Percentiles rank a stretch among this genome's conserved stretches.
Evolutionary conservation across 805 yeast species (phyloP).

Genomic region (Hanseniaspora occidentalis): DNA sequence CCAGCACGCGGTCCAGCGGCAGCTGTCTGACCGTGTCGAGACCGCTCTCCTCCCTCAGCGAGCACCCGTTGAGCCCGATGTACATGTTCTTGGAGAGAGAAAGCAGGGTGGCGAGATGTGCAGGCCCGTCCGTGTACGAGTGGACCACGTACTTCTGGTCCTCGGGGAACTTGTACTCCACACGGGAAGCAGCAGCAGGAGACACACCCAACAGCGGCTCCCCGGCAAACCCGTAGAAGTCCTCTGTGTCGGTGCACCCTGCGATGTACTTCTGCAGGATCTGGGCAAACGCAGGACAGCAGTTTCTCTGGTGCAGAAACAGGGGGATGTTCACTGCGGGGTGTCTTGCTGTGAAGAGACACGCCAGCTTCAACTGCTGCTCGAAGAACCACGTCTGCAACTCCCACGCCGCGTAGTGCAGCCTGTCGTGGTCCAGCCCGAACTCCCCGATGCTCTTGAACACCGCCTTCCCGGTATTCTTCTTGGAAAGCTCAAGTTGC

Average conservation of each 20-base stretch:
- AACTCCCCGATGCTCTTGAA: slow-evolving; percentile 89
- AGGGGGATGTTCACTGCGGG: slow-evolving; percentile 55
- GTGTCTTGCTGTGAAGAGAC: slow-evolving; percentile 21
- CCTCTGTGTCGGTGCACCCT: slow-evolving; percentile 24
- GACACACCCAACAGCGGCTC: neutral
- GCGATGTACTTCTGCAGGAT: slow-evolving; percentile 51
- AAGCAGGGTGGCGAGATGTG: slow-evolving; percentile 49
- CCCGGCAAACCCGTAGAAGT: slow-evolving; percentile 11
- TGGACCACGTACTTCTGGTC: slow-evolving; percentile 72
- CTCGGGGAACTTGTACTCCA: slow-evolving; percentile 22
- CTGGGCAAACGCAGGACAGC: slow-evolving; percentile 63
- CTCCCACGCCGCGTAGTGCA: slow-evolving; percentile 58
- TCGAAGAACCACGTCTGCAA: slow-evolving; percentile 59
- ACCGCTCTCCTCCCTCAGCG: slow-evolving; percentile 43
- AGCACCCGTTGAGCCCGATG: slow-evolving; percentile 88
- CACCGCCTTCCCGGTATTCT: no score
- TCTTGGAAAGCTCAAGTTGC: slow-evolving; percentile 34
- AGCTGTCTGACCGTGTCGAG: slow-evolving; percentile 36
- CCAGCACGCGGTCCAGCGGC: slow-evolving; percentile 60
- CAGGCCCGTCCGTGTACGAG: slow-evolving; percentile 76
- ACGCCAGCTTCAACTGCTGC: slow-evolving; percentile 52
- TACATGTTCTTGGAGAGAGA: slow-evolving; percentile 34
- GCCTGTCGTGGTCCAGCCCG: slow-evolving; percentile 88
- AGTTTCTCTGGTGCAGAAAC: slow-evolving; percentile 82
- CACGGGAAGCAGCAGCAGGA: slow-evolving; percentile 6